Evolutionary conservation across 257 asterid genomes (phyloP), one percentile per base, ranked within the genome.

Genomic region (Penstemon eatonii): DNA sequence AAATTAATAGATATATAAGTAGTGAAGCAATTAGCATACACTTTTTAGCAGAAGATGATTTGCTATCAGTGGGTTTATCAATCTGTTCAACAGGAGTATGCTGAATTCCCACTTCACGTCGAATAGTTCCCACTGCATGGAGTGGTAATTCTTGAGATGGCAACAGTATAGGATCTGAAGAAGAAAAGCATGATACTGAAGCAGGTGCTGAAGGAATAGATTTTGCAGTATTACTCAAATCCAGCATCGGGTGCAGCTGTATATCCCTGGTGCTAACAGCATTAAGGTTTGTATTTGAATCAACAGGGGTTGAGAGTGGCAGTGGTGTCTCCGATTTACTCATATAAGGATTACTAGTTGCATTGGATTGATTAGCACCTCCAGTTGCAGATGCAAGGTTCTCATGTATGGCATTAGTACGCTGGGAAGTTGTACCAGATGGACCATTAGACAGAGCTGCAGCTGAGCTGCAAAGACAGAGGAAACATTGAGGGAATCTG

Each of bases 381-480:
- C 58, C 74, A 56, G 73, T 63, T 44, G 62, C 67, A 43, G 85
- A 62, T 66, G 73, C 69, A 67, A 68, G 74, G 61, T 50, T 71
- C 49, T 71, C 87, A 60, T 15, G 84, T 54, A 63, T 36, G 13
- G 68, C 61, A 74, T 40, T 72, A 66, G 76, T 12, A 68, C 83
- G 79, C 77, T 74, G 82, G 60, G 82, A 68, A 63, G 78, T 75
- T 60, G 72, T 63, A 69, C 58, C 75, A 72, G 85, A 67, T 73
- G 84, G 86, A 70, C 83, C 87, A 73, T 81, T 79, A 65, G 84
- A 74, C 13, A 76, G 60, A 33, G 75, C 76, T 76, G 73, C 73
- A 68, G 52, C 63, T 68, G 80, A 69, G 76, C 97, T 92, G 93
- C 78, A 83, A 80, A 73, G 64, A 68, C 57, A 65, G 68, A 61